Conservation (phyloP, 1,284 basidiomycete species). For the Trichosporon sp. region DNA sequence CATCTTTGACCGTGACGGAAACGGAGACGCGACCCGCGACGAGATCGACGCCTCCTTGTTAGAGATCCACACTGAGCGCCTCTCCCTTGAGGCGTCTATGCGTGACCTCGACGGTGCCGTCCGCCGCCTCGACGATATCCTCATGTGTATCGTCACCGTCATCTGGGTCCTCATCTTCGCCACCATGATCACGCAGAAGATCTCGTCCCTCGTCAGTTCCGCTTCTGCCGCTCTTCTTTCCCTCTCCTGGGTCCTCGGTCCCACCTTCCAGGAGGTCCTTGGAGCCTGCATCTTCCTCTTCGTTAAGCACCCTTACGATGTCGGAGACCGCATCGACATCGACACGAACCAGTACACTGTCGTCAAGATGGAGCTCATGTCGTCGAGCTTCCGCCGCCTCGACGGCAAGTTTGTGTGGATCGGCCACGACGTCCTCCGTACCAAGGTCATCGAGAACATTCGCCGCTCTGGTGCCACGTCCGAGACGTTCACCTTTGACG, state of each 20-base stretch:
- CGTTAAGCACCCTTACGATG: slow-evolving; percentile 80
- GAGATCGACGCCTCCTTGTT: slow-evolving; percentile 77
- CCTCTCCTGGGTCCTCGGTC: slow-evolving; percentile 86
- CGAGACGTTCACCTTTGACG: slow-evolving; percentile 71
- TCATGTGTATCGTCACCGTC: slow-evolving; percentile 61
- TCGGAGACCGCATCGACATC: slow-evolving; percentile 74
- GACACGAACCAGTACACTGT: slow-evolving; percentile 67
- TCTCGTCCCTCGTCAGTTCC: slow-evolving; percentile 74
- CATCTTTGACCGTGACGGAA: slow-evolving; percentile 81
- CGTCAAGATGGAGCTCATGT: slow-evolving; percentile 81
- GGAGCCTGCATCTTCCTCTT: slow-evolving; percentile 74
- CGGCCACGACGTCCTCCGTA: slow-evolving; percentile 66
- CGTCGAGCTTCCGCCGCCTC: slow-evolving; percentile 62
- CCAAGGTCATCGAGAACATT: slow-evolving; percentile 63
- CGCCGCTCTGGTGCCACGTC: slow-evolving; percentile 59
- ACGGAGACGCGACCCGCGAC: slow-evolving; percentile 75
- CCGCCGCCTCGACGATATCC: slow-evolving; percentile 62
- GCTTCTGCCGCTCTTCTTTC: slow-evolving; percentile 81
- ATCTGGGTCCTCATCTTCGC: slow-evolving; percentile 74
- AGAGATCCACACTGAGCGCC: slow-evolving; percentile 81
- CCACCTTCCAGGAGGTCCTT: slow-evolving; percentile 60
- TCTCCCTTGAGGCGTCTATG: slow-evolving; percentile 84
- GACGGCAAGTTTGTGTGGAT: slow-evolving; percentile 65
- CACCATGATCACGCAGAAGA: slow-evolving; percentile 69
- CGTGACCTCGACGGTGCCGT: slow-evolving; percentile 88